phyloP scores from a whole-genome alignment of 1,284 basidiomycete species.

The Neonothopanus nambi region DNA sequence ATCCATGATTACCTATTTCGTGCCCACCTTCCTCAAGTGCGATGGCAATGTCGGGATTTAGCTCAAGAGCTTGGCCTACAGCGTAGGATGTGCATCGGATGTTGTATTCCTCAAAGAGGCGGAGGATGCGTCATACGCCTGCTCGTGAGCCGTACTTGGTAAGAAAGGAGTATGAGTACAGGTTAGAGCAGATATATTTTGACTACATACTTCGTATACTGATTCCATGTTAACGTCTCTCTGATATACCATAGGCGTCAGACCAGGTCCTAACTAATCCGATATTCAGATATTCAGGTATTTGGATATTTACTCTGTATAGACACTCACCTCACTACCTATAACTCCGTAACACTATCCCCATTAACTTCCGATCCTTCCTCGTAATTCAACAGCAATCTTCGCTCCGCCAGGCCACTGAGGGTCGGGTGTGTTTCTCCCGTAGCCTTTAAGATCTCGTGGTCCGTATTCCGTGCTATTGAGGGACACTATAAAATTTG shows the following conservation, averaged over 20 bases:
- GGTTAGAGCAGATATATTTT: not conserved
- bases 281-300: too few relatives aligned
- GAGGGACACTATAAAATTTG: not conserved
- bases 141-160: constrained; percentile 17
- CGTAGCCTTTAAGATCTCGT: constrained; percentile 14
- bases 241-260: constrained; percentile 10
- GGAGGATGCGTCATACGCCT: constrained; percentile 17
- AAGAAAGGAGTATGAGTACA: too few relatives aligned
- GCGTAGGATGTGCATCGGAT: constrained; percentile 14
- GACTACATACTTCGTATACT: constrained; percentile 10
- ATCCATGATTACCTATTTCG: constrained; percentile 16
- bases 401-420: constrained; percentile 17
- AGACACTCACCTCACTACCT: constrained; percentile 7
- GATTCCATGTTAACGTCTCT: constrained; percentile 16
- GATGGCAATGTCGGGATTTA: constrained; percentile 11
- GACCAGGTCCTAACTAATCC: constrained; percentile 11
- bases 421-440: constrained; percentile 12
- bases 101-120: constrained; percentile 13
- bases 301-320: too few relatives aligned
- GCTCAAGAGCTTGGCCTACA: constrained; percentile 13
- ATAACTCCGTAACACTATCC: constrained; percentile 10
- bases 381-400: constrained; percentile 14
- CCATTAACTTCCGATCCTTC: constrained; percentile 16
- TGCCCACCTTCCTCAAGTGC: constrained; percentile 13
- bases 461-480: constrained; percentile 5